Evolutionary conservation across 768 basidiomycete species (phyloP), one percentile per base, ranked within the genome.

Genomic region (Hemileccinum impolitum): DNA sequence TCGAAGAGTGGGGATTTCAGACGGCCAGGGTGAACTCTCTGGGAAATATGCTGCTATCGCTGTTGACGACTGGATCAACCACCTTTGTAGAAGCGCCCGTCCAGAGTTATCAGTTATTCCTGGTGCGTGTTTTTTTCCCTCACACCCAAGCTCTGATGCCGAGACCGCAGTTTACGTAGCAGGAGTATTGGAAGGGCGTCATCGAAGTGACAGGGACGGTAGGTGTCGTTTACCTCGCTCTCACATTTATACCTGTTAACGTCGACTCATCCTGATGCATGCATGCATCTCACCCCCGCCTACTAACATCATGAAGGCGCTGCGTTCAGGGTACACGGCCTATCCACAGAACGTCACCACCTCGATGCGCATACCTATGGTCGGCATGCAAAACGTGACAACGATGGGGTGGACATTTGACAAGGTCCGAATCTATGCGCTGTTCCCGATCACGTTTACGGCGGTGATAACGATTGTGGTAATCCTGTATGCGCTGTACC

Each of bases 11-110:
- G 39, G 19, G 26, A 12, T 48, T 48, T 39, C 47, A 52, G 30
- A 42, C 28, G 1, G 23, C 23, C 13, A 31, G 36, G 23, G 18
- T 39, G 35, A 48, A 52, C 12, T 32, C 46, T 2, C 30, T 52
- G 14, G 51, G 51, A n/a, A 39, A 52, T 34, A 26, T 43, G 40
- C 21, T 52, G 2, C 9, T 32, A 6, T 48, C 51, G 23, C 6
- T 52, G 9, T 11, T 31, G 21, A 7, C 9, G 14, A 31, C 40
- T 23, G 45, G 39, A 3, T 13, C 44, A 5, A 4, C 42, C 2
- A 1, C 5, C 7, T 39, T 39, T 15, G 31, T 43, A 8, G 38
- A 39, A 10, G 8, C 37, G 3, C 37, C 49, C 6, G 30, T 34
- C 10, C 49, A 21, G 6, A 34, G 37, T 34, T 34, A 34, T 15